phyloP scores from a whole-genome alignment of 1,284 basidiomycete genomes.

The Meripilus lineatus region DNA sequence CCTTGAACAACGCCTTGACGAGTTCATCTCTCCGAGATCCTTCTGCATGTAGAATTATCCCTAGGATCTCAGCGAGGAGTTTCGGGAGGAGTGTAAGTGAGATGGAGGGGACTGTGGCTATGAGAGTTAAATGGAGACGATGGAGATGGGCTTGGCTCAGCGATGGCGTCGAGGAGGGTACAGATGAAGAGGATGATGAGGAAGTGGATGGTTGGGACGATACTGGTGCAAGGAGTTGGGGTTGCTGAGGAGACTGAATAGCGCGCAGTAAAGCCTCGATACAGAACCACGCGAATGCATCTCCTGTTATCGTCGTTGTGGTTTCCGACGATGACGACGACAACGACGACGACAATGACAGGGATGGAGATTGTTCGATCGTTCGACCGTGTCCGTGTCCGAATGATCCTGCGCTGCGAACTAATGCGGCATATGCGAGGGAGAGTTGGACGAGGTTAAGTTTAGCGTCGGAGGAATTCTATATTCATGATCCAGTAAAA shows the following conservation, averaged over 20 bases:
- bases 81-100: conserved; percentile 48
- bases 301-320: conserved; percentile 19
- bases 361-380: background rate
- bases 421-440: conserved; percentile 62
- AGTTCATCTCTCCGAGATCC: conserved; percentile 39
- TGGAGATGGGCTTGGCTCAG: conserved; percentile 36
- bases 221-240: conserved; percentile 12
- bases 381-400: background rate
- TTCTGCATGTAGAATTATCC: conserved; percentile 8
- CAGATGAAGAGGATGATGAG: background rate
- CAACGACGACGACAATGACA: background rate
- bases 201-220: conserved; percentile 8
- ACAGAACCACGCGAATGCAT: conserved; percentile 56
- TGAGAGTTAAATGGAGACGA: conserved; percentile 50
- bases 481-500: too few species aligned
- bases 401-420: conserved; percentile 46
- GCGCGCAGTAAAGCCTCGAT: conserved; percentile 46
- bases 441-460: conserved; percentile 56
- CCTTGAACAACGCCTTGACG: conserved; percentile 49
- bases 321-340: background rate
- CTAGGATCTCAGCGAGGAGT: conserved; percentile 44
- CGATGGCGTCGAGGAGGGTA: conserved; percentile 13
- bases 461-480: conserved; percentile 62
- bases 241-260: conserved; percentile 22
- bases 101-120: conserved; percentile 56